Evolutionary conservation across 768 basidiomycete genomes (phyloP).

Genomic region (Paxillus ammoniavirescens): DNA sequence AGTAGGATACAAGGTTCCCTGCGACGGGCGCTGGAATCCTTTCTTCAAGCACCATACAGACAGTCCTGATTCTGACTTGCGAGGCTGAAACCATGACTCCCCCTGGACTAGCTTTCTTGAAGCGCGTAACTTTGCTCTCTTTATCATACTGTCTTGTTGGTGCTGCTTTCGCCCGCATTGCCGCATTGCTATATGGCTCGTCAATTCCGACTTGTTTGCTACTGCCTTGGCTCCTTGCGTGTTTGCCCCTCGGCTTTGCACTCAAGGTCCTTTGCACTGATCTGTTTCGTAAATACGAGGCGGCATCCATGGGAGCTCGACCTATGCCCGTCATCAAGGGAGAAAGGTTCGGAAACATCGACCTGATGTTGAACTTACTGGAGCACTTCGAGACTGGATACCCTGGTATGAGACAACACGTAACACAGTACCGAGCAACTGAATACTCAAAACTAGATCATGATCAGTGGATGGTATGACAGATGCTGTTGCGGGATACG

Average conservation of each 20-base stretch:
- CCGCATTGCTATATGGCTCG: slow-evolving; percentile 8
- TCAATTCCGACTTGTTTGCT: slow-evolving; percentile 39
- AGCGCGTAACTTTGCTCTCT: not conserved
- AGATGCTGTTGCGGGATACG: slow-evolving; percentile 33
- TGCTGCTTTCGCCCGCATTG: slow-evolving; percentile 2
- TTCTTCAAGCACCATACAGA: too few species aligned
- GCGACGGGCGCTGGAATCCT: too few species aligned
- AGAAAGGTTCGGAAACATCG: slow-evolving; percentile 43
- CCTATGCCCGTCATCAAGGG: slow-evolving; percentile 40
- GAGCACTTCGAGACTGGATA: slow-evolving; percentile 43
- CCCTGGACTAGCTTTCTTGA: slow-evolving; percentile 16
- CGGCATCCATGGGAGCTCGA: slow-evolving; percentile 46
- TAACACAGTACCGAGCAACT: not conserved
- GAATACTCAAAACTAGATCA: not conserved
- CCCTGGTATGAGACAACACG: slow-evolving; percentile 39
- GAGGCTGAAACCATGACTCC: slow-evolving; percentile 5
- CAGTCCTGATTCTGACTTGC: not conserved
- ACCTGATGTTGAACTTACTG: slow-evolving; percentile 37
- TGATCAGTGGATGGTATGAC: slow-evolving; percentile 33
- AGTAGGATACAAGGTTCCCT: too few species aligned
- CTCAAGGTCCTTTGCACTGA: slow-evolving; percentile 31
- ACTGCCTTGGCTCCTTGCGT: slow-evolving; percentile 27
- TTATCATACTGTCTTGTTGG: slow-evolving; percentile 1
- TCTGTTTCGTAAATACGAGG: slow-evolving; percentile 33
- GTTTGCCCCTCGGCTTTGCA: slow-evolving; percentile 34